These are phyloP conservation scores for Lactifluus subvellereus DNA, from an alignment of 768 basidiomycete genomes.

Conservation along the genomic window DNA sequence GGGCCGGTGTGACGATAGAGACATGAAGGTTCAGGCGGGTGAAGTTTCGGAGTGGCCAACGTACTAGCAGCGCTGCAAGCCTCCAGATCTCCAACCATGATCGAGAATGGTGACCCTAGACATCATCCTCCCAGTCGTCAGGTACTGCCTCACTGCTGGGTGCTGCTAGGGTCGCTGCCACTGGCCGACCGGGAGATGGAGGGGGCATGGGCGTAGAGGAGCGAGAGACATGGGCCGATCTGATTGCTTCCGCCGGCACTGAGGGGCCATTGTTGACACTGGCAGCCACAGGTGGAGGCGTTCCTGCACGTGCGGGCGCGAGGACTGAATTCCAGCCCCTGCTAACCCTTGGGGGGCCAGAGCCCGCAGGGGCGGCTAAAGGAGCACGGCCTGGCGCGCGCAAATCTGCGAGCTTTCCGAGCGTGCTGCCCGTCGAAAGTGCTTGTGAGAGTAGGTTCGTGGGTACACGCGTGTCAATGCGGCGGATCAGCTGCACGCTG, in stretches of 20 bases:
- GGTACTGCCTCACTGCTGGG: conserved; percentile 34
- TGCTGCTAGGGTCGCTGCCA: not conserved
- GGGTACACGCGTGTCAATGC: conserved; percentile 79
- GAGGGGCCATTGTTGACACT: not conserved
- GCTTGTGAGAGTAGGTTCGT: conserved; percentile 50
- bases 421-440: conserved; percentile 33
- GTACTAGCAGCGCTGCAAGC: not conserved
- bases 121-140: conserved; percentile 53
- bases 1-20: not conserved
- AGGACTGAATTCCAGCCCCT: conserved; percentile 36
- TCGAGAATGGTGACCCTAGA: conserved; percentile 24
- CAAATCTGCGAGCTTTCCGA: conserved; percentile 60
- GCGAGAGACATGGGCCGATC: not conserved
- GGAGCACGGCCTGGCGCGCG: conserved; percentile 32
- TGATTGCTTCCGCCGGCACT: not conserved
- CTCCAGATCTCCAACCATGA: not conserved
- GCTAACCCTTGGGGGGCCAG: conserved; percentile 9
- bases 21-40: too few relatives aligned
- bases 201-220: conserved; percentile 22
- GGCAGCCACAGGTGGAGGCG: conserved; percentile 6
- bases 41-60: too few relatives aligned
- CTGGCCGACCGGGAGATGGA: not conserved
- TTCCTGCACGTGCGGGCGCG: conserved; percentile 18
- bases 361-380: conserved; percentile 15
- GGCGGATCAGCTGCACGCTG: conserved; percentile 75